These are phyloP conservation scores for Geotrichum reessii DNA, from an alignment of 1,139 yeast genomes.

Conservation along the genomic window DNA sequence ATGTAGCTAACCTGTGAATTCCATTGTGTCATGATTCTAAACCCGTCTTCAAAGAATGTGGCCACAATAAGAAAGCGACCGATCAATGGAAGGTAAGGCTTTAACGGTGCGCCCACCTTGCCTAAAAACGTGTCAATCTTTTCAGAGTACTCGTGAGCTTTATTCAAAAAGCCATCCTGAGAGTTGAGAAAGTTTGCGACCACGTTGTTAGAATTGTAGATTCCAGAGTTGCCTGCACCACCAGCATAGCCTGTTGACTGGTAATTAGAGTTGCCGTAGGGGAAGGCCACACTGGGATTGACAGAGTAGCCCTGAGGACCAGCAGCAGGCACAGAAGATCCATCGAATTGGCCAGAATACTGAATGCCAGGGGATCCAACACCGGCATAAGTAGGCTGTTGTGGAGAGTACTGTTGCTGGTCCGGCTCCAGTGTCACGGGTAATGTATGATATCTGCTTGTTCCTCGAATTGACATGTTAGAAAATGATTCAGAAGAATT, in stretches of 20 bases:
- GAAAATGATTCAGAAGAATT: neutral
- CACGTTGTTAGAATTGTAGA: neutral
- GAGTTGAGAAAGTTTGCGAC: neutral
- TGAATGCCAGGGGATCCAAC: neutral
- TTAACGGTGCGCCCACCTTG: constrained; percentile 36
- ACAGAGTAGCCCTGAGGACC: constrained; percentile 4
- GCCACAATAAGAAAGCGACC: constrained; percentile 92
- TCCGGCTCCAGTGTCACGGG: constrained; percentile 2
- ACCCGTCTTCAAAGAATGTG: constrained; percentile 86
- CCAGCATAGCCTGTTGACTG: neutral
- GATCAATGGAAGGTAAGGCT: constrained; percentile 58
- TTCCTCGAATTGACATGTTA: constrained; percentile 14
- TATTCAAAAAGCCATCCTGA: constrained; percentile 8
- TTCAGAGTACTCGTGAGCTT: constrained; percentile 27
- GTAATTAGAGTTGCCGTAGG: constrained; percentile 5
- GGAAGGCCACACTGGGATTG: constrained; percentile 7
- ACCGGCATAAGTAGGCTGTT: neutral
- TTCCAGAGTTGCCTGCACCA: neutral
- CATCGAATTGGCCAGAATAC: constrained; percentile 1
- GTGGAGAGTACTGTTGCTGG: neutral
- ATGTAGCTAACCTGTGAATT: constrained; percentile 81
- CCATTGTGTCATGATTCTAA: constrained; percentile 86
- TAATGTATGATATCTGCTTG: constrained; percentile 6
- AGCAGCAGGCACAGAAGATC: neutral
- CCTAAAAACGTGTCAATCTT: constrained; percentile 35